Evolutionary conservation across 495 filamentous ascomycete genomes (phyloP).

Genomic region (Penicillium roqueforti): DNA sequence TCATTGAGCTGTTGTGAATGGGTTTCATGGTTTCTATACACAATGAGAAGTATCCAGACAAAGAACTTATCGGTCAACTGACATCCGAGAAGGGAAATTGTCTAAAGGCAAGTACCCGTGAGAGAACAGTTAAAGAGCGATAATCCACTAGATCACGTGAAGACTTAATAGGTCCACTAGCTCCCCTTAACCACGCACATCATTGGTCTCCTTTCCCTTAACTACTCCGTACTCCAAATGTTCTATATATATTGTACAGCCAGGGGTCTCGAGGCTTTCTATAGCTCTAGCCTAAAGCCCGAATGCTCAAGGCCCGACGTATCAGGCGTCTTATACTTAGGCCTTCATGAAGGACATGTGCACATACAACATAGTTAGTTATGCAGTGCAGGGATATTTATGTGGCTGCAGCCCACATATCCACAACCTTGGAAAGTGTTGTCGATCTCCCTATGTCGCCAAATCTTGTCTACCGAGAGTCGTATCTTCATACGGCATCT

Average conservation of each 20-base stretch:
- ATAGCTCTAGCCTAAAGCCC: not conserved
- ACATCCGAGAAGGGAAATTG: not conserved
- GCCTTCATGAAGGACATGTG: not conserved
- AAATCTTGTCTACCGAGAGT: slow-evolving; percentile 2
- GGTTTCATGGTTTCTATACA: not conserved
- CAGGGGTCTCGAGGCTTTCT: not conserved
- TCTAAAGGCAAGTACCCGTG: too few species aligned
- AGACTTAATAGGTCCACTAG: too few species aligned
- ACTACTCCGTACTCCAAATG: too few species aligned
- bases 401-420: not conserved
- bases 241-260: too few species aligned
- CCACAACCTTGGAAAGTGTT: not conserved
- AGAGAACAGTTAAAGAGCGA: too few species aligned
- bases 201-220: too few species aligned
- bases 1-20: not conserved
- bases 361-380: not conserved
- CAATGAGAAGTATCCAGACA: not conserved
- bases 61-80: not conserved
- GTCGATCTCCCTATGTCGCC: not conserved
- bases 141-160: too few species aligned
- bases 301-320: too few species aligned
- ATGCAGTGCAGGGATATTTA: not conserved
- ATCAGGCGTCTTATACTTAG: not conserved
- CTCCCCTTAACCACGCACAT: too few species aligned
- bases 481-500: not conserved